A percentile compares a stretch with the other conserved stretches of the same genome.
These are phyloP conservation scores for Termitomyces eurrhizus DNA, from an alignment of 768 basidiomycete species.

Conservation along the genomic window DNA sequence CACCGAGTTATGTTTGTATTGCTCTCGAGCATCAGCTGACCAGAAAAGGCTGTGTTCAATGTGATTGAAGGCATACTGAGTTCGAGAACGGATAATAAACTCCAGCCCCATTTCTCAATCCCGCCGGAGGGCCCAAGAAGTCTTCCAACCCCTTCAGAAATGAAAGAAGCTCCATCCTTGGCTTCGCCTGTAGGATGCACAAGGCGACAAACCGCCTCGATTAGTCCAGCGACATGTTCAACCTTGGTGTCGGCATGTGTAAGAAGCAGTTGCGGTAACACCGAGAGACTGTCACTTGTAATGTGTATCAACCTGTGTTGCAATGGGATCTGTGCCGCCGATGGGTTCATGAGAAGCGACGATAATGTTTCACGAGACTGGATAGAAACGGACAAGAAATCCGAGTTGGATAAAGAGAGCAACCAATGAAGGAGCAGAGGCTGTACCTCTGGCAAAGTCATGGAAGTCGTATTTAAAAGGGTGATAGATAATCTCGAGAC, in stretches of 20 bases:
- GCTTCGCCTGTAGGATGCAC: conserved; percentile 20
- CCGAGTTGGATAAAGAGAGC: conserved; percentile 64
- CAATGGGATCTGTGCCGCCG: conserved; percentile 39
- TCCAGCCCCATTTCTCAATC: conserved; percentile 92
- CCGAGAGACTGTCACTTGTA: conserved; percentile 57
- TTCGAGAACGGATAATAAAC: conserved; percentile 76
- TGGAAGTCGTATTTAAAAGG: conserved; percentile 50
- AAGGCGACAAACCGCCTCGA: conserved; percentile 68
- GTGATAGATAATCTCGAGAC: conserved; percentile 51
- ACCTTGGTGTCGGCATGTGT: conserved; percentile 74
- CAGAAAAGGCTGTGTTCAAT: conserved; percentile 42
- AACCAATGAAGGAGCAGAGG: conserved; percentile 69
- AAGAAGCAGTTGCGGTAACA: conserved; percentile 69
- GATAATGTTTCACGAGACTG: conserved; percentile 45
- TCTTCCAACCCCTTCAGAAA: conserved; percentile 51
- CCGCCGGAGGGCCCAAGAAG: conserved; percentile 80
- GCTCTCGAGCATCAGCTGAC: conserved; percentile 57
- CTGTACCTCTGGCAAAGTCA: conserved; percentile 65
- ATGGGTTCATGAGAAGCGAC: conserved; percentile 39
- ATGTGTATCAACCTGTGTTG: conserved; percentile 58
- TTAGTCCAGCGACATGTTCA: conserved; percentile 59
- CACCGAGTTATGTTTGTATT: conserved; percentile 30
- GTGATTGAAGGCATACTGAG: conserved; percentile 54
- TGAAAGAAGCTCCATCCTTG: conserved; percentile 30
- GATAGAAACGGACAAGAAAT: conserved; percentile 47